Evolutionary conservation across 768 basidiomycete species (phyloP).

Genomic region (Suillus discolor): DNA sequence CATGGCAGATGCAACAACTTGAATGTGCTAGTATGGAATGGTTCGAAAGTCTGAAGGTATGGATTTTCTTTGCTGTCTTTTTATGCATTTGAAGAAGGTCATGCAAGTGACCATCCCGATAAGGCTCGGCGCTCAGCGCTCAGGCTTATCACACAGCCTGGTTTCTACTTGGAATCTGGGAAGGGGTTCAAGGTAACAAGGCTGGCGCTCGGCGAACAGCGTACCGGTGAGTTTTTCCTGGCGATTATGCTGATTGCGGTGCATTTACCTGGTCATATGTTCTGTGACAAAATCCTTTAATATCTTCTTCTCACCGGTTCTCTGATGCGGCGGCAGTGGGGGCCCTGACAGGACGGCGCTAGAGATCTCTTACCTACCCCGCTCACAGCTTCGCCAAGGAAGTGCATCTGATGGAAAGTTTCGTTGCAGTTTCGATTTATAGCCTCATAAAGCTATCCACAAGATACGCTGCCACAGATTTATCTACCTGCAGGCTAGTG

Average conservation of each 20-base stretch:
- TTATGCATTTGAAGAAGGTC: neutral
- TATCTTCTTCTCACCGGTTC: no score
- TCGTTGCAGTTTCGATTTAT: neutral
- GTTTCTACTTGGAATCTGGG: neutral
- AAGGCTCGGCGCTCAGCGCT: no score
- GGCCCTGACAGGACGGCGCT: no score
- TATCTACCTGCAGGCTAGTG: neutral
- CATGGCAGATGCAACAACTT: neutral
- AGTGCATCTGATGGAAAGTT: neutral
- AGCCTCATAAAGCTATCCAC: neutral
- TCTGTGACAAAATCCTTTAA: no score
- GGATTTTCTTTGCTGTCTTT: neutral
- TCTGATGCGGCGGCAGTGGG: neutral
- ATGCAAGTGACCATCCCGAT: neutral
- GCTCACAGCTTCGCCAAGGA: neutral
- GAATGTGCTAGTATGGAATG: neutral
- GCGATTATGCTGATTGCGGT: no score
- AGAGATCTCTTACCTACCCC: neutral
- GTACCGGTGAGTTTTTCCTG: no score
- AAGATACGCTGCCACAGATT: neutral
- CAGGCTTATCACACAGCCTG: conserved; percentile 7
- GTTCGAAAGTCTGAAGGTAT: neutral
- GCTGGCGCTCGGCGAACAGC: neutral
- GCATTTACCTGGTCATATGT: no score
- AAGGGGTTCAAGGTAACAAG: neutral